Base-by-base conservation (phyloP, 2,329 filamentous ascomycete species). In the Neospermospora avenae region DNA sequence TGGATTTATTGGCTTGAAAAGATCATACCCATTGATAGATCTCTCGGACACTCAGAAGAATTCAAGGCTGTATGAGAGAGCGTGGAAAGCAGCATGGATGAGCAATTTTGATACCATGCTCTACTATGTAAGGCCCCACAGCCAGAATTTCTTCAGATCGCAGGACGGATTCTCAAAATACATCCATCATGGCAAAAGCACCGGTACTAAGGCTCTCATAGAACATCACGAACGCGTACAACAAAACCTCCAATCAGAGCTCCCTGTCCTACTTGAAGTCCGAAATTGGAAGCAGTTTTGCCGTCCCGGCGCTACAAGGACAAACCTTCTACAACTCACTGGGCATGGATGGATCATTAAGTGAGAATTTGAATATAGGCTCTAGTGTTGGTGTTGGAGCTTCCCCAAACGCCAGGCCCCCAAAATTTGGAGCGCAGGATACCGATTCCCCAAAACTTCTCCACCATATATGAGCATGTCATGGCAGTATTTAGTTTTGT, bases 31-130 rank as follows among this genome's bases (percentile, higher is more conserved):
- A 0, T 13, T 61, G 0, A 67, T 69, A 34, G 67, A 75, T 37
- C 56, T 68, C 11, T 59, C 66, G 0, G 68, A 77, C 44, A 59
- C 71, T 1, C 75, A 77, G 53, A 60, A 62, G 1, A 70, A 77
- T 39, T 73, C 75, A 0, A 71, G 78, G 22, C 68, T 81, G 0
- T 60, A 62, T 6, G 68, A 58, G 0, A 68, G 79, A 14, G 79
- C 78, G 0, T 79, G 77, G 58, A 74, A 75, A 59, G 77, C 74
- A 0, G 79, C 77, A 0, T 78, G 71, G 73, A 61, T 77, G 5
- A 74, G 73, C 41, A 81, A 81, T 63, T 70, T 65, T 3, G 71
- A 71, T 20, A 71, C 72, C 1, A 76, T 77, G 73, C 45, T 74
- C 2, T 75, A 72, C 24, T 55, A 53, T 20, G 34, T 41, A 25